Conservation (phyloP, 257 asterid species). For the Nicotiana sylvestris region DNA sequence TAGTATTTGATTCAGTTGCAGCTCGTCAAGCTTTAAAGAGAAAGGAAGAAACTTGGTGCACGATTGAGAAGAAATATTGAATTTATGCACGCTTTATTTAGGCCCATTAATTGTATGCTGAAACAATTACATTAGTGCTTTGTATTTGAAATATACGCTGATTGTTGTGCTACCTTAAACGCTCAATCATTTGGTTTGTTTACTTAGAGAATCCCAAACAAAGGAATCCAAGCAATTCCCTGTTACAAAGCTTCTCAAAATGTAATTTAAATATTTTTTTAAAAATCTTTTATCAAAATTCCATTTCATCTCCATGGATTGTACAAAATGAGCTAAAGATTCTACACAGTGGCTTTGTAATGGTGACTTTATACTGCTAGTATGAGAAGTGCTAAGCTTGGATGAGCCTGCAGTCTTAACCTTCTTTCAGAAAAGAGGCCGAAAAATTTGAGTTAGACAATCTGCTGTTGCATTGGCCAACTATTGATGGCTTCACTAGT, state of each 20-base stretch:
- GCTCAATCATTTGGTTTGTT: neutral
- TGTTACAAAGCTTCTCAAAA: neutral
- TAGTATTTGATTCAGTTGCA: neutral
- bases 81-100: neutral
- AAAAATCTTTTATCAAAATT: neutral
- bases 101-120: neutral
- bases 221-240: neutral
- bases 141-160: neutral
- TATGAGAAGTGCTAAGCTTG: neutral
- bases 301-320: neutral
- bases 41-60: neutral
- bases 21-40: neutral
- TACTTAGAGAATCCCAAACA: neutral
- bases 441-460: neutral
- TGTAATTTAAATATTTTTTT: neutral
- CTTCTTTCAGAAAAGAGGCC: neutral
- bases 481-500: neutral
- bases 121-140: neutral
- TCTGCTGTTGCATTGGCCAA: neutral
- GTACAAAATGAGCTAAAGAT: neutral
- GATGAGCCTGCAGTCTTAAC: neutral
- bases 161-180: neutral
- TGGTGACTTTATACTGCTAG: neutral
- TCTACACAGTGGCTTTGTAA: neutral
- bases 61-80: neutral